phyloP scores from a whole-genome alignment of 495 filamentous ascomycete species.

The Xylaria grammica region DNA sequence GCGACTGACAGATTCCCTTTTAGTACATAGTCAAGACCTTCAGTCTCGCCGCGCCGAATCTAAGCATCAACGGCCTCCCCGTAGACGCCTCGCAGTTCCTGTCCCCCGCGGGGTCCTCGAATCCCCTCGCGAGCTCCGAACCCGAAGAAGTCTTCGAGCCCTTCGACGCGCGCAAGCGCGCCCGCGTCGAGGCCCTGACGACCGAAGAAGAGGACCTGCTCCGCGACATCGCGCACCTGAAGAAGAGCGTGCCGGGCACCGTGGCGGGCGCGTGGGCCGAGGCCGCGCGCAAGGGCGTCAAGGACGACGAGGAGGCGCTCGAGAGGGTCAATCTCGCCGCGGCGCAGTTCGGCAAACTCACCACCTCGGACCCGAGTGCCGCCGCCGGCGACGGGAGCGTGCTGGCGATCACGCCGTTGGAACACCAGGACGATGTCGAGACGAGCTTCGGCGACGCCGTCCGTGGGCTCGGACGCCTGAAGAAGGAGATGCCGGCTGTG shows the following conservation, averaged over 20 bases:
- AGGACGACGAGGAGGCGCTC: constrained; percentile 54
- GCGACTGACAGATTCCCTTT: constrained; percentile 16
- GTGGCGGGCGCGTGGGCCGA: constrained; percentile 63
- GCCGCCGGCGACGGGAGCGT: constrained; percentile 3
- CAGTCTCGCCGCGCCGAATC: constrained; percentile 67
- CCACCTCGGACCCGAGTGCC: constrained; percentile 23
- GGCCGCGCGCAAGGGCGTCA: constrained; percentile 49
- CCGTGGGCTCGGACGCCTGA: constrained; percentile 57
- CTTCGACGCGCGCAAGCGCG: constrained; percentile 73
- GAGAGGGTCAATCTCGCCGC: constrained; percentile 34
- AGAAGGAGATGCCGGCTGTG: constrained; percentile 68
- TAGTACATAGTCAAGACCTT: constrained; percentile 81
- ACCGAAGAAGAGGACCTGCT: constrained; percentile 76
- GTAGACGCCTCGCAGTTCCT: constrained; percentile 54
- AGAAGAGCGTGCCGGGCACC: constrained; percentile 67
- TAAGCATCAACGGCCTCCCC: constrained; percentile 80
- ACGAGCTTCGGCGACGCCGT: constrained; percentile 55
- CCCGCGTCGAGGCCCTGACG: constrained; percentile 68
- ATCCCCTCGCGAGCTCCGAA: constrained; percentile 38
- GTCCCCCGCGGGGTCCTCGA: constrained; percentile 41
- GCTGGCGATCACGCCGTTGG: constrained; percentile 36
- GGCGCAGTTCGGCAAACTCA: constrained; percentile 8
- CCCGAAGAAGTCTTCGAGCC: constrained; percentile 71
- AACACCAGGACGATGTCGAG: constrained; percentile 58
- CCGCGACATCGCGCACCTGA: constrained; percentile 70